These are phyloP conservation scores for Wickerhamomyces hampshirensis DNA, from an alignment of 805 yeast genomes.

Conservation along the genomic window DNA sequence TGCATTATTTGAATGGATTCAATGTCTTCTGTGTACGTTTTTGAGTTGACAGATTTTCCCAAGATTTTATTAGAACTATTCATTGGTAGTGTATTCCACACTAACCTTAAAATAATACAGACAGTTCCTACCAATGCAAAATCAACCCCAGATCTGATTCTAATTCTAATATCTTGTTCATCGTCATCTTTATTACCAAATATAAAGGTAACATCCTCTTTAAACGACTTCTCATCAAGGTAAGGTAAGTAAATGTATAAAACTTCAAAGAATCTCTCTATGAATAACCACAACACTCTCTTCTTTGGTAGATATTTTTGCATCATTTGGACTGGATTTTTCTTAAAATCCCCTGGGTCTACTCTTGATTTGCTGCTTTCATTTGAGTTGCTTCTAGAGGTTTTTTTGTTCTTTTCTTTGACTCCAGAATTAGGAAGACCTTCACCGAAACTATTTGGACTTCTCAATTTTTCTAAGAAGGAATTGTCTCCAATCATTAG, in stretches of 20 bases:
- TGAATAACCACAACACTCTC: constrained; percentile 47
- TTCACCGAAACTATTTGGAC: background rate
- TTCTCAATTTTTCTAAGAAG: constrained; percentile 10
- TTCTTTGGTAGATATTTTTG: constrained; percentile 49
- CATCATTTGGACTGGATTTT: constrained; percentile 28
- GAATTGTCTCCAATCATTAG: constrained; percentile 40
- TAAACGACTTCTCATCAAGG: constrained; percentile 53
- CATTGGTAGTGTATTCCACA: constrained; percentile 51
- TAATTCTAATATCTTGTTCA: constrained; percentile 24
- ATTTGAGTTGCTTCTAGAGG: constrained; percentile 14
- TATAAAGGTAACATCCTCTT: constrained; percentile 36
- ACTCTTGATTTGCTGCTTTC: constrained; percentile 10
- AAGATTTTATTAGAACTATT: constrained; percentile 25
- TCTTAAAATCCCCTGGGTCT: constrained; percentile 19
- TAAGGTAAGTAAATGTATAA: constrained; percentile 65
- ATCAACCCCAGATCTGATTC: constrained; percentile 33
- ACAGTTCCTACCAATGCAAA: constrained; percentile 47
- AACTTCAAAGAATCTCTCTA: constrained; percentile 54
- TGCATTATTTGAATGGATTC: constrained; percentile 23
- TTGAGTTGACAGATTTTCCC: constrained; percentile 10
- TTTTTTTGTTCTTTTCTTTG: constrained; percentile 11
- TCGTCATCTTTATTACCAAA: constrained; percentile 37
- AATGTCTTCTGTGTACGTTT: constrained; percentile 19
- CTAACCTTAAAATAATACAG: constrained; percentile 45
- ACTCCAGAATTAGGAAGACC: background rate